These are phyloP conservation scores for Clitocybe nebularis DNA, from an alignment of 1,284 basidiomycete genomes.

Conservation along the genomic window DNA sequence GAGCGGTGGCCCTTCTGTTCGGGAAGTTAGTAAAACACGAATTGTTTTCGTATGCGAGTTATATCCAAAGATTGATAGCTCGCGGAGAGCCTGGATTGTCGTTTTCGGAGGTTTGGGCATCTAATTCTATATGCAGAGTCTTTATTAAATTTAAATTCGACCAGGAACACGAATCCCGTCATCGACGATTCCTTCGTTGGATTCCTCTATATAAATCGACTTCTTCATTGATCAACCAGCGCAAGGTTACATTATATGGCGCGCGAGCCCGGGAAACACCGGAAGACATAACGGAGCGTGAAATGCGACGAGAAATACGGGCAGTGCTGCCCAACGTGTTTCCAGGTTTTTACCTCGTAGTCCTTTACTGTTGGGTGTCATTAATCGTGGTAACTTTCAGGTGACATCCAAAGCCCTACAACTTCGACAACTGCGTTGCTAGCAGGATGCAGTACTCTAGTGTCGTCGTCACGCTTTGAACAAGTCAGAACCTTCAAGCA, in stretches of 20 bases:
- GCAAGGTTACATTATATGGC: conserved; percentile 66
- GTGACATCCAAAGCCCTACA: conserved; percentile 22
- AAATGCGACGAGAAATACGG: conserved; percentile 68
- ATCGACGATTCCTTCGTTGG: conserved; percentile 62
- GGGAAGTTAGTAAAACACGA: conserved; percentile 76
- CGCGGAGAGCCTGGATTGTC: conserved; percentile 67
- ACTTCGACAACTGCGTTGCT: conserved; percentile 38
- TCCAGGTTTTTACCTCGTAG: conserved; percentile 42
- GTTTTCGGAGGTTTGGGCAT: conserved; percentile 42
- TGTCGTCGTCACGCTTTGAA: conserved; percentile 60
- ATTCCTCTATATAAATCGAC: conserved; percentile 62
- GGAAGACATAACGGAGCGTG: conserved; percentile 63
- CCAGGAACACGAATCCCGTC: conserved; percentile 47
- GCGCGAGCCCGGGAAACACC: conserved; percentile 60
- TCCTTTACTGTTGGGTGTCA: background rate
- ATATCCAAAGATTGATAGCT: conserved; percentile 82
- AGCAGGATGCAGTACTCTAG: conserved; percentile 39
- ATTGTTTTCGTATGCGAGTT: conserved; percentile 81
- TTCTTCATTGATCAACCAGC: conserved; percentile 57
- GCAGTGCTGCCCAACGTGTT: conserved; percentile 63
- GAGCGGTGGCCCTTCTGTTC: conserved; percentile 67
- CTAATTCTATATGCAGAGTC: conserved; percentile 3
- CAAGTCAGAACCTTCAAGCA: conserved; percentile 62
- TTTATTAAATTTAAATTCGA: conserved; percentile 7
- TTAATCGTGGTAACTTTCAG: conserved; percentile 20